Conservation (phyloP, 2,329 filamentous ascomycete species). For the Penicillium sp. region DNA sequence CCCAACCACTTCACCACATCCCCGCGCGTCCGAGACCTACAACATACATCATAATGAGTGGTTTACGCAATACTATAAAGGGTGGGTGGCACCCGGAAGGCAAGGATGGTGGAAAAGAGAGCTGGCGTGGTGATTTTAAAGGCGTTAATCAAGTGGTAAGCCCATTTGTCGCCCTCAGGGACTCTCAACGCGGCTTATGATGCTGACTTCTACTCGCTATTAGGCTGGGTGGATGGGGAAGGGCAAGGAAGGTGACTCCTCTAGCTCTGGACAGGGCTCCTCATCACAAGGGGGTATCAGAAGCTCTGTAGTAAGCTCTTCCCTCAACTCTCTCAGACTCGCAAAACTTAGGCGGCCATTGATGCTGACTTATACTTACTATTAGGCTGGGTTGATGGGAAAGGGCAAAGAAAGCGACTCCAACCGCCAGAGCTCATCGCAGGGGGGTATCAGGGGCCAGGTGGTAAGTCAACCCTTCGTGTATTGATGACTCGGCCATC, state of each 20-base stretch:
- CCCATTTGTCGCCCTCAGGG: conserved; percentile 8
- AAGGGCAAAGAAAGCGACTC: conserved; percentile 50
- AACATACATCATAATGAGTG: conserved; percentile 41
- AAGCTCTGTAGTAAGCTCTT: conserved; percentile 46
- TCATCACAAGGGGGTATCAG: neutral
- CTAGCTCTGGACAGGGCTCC: conserved; percentile 15
- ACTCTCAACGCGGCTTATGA: conserved; percentile 13
- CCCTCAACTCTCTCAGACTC: neutral
- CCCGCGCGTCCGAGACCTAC: neutral
- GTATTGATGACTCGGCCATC: conserved; percentile 11
- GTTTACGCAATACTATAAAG: conserved; percentile 49
- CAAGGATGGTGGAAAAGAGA: conserved; percentile 53
- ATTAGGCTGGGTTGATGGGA: conserved; percentile 58
- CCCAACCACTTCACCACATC: neutral
- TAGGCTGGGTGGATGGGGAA: conserved; percentile 61
- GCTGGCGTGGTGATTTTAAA: conserved; percentile 56
- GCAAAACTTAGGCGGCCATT: conserved; percentile 7
- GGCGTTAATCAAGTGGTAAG: conserved; percentile 57
- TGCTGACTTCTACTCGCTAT: conserved; percentile 6
- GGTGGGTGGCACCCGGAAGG: conserved; percentile 56
- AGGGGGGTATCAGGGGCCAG: conserved; percentile 32
- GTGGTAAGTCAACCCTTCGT: conserved; percentile 43
- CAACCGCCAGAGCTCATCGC: neutral
- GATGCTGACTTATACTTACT: conserved; percentile 12
- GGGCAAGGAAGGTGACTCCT: conserved; percentile 46